Conservation (phyloP, 1,284 basidiomycete species). For the Pseudozyma thailandica region DNA sequence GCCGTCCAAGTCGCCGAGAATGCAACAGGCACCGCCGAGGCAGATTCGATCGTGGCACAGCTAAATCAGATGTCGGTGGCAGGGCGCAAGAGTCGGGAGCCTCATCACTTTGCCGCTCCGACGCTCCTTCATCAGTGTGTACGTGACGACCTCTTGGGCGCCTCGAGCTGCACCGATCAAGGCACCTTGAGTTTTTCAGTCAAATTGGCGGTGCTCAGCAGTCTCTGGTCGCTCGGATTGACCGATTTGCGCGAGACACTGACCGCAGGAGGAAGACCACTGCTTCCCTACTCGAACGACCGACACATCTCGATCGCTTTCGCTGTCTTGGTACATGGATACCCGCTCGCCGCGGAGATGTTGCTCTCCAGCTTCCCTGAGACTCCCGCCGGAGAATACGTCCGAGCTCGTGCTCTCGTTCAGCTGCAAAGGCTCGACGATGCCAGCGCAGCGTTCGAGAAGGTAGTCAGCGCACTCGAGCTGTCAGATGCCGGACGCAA, state of each 20-base stretch:
- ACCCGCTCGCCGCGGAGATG: slow-evolving; percentile 33
- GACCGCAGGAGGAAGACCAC: slow-evolving; percentile 12
- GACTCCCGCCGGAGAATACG: slow-evolving; percentile 38
- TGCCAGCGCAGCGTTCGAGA: slow-evolving; percentile 33
- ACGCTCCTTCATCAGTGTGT: slow-evolving; percentile 47
- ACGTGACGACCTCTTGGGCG: slow-evolving; percentile 26
- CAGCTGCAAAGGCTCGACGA: slow-evolving; percentile 43
- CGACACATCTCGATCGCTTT: slow-evolving; percentile 34
- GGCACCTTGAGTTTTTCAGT: slow-evolving; percentile 17
- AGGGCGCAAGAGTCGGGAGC: slow-evolving; percentile 43
- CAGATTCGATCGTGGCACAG: slow-evolving; percentile 43
- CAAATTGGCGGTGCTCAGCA: slow-evolving; percentile 27
- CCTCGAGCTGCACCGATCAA: not conserved
- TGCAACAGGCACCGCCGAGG: slow-evolving; percentile 14
- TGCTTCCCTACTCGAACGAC: slow-evolving; percentile 35
- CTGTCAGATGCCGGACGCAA: slow-evolving; percentile 1
- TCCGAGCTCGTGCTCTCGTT: slow-evolving; percentile 44
- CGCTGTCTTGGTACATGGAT: slow-evolving; percentile 41
- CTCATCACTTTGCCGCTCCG: slow-evolving; percentile 39
- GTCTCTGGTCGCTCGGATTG: slow-evolving; percentile 42
- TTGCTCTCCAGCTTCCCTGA: slow-evolving; percentile 38
- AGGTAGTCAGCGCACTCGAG: slow-evolving; percentile 42
- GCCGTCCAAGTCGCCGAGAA: slow-evolving; percentile 22
- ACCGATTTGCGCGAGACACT: slow-evolving; percentile 29
- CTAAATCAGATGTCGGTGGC: slow-evolving; percentile 49